Evolutionary conservation across 1,284 basidiomycete genomes (phyloP).

Genomic region (Abortiporus biennis): DNA sequence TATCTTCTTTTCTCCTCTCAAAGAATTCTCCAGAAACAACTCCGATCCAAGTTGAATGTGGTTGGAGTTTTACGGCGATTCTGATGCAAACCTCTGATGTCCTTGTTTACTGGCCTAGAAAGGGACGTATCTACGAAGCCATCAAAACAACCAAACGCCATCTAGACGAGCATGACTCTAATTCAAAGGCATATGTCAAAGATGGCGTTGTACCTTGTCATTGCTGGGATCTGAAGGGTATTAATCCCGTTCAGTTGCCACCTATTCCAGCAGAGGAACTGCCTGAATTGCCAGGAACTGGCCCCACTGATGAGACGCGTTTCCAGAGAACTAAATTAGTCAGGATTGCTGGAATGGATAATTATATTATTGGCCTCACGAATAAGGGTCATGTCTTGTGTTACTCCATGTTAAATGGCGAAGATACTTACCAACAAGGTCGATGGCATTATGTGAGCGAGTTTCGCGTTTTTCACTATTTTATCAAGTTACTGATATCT

Average conservation of each 20-base stretch:
- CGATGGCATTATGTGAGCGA: conserved; percentile 72
- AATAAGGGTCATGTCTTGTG: conserved; percentile 72
- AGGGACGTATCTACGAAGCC: conserved; percentile 32
- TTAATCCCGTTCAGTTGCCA: conserved; percentile 46
- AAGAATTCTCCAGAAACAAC: conserved; percentile 37
- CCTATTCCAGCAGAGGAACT: conserved; percentile 21
- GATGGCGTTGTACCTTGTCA: conserved; percentile 31
- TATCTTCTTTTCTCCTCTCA: conserved; percentile 45
- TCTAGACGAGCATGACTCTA: conserved; percentile 37
- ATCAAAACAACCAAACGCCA: conserved; percentile 35
- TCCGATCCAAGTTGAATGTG: conserved; percentile 69
- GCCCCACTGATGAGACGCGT: conserved; percentile 17
- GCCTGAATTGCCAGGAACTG: conserved; percentile 43
- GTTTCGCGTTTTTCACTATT: neutral
- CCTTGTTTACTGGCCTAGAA: conserved; percentile 72
- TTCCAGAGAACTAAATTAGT: conserved; percentile 45
- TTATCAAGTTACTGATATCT: conserved; percentile 3
- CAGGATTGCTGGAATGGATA: conserved; percentile 71
- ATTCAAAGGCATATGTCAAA: conserved; percentile 6
- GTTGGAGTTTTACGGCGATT: conserved; percentile 72
- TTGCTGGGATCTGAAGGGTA: conserved; percentile 45
- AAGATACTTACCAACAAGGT: conserved; percentile 30
- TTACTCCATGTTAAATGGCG: conserved; percentile 38
- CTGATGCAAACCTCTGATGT: conserved; percentile 68
- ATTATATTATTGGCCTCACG: conserved; percentile 68